Evolutionary conservation across 106 monocot genomes (phyloP).

Genomic region (Gastrodia elata): DNA sequence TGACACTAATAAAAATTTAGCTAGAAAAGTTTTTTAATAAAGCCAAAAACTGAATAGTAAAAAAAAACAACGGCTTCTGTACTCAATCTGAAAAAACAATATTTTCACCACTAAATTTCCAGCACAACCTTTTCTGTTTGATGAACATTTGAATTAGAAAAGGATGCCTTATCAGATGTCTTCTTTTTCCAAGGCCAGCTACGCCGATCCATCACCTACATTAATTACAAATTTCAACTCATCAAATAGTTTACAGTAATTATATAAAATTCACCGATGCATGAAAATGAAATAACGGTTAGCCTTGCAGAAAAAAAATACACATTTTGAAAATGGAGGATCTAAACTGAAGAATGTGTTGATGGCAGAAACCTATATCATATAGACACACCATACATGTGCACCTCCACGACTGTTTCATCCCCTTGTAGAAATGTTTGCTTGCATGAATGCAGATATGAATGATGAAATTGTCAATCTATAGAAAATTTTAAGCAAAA

Average conservation of each 20-base stretch:
- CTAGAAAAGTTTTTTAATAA: neutral
- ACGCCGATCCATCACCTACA: neutral
- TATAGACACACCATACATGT: neutral
- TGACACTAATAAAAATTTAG: neutral
- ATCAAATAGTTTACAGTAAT: neutral
- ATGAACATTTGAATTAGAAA: neutral
- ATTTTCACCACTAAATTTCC: neutral
- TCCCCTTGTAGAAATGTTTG: neutral
- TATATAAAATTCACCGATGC: neutral
- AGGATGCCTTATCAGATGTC: neutral
- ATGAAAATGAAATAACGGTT: neutral
- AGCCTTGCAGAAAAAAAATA: neutral
- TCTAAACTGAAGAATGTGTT: neutral
- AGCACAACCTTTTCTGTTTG: neutral
- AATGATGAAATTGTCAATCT: neutral
- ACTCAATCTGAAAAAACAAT: neutral
- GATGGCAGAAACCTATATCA: too few species aligned
- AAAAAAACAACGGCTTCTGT: neutral
- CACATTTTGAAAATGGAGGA: neutral
- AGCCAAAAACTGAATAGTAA: neutral
- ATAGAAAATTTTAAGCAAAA: too few species aligned
- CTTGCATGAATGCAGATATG: neutral
- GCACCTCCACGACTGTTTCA: neutral
- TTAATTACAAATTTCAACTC: neutral
- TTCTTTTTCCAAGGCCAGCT: conserved; percentile 7